A percentile compares a stretch with the other conserved stretches of the same genome.
phyloP scores from a whole-genome alignment of 768 basidiomycete genomes.

The Suillus bovinus region DNA sequence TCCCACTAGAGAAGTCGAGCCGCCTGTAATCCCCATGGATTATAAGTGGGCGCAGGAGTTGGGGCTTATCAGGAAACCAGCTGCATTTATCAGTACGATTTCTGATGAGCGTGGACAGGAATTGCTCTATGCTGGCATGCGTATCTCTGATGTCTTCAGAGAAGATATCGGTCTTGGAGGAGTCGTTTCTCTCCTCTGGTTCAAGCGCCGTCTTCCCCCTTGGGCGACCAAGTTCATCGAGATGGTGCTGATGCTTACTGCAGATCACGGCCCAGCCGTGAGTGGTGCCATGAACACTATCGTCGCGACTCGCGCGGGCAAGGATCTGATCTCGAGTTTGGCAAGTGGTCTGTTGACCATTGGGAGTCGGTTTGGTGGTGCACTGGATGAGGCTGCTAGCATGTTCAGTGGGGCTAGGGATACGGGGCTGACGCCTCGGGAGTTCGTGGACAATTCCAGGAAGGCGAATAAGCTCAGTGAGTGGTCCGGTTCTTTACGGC shows the following conservation, averaged over 20 bases:
- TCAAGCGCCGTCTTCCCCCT: conserved; percentile 89
- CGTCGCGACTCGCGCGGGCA: conserved; percentile 98
- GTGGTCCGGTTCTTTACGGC: conserved; percentile 26
- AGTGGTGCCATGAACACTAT: conserved; percentile 99
- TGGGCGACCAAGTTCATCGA: conserved; percentile 99
- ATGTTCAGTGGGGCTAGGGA: conserved; percentile 95
- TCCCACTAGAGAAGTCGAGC: conserved; percentile 77
- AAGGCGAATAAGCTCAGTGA: conserved; percentile 92
- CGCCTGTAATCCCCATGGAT: conserved; percentile 99
- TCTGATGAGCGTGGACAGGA: conserved; percentile 99
- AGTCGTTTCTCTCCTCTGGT: conserved; percentile 96
- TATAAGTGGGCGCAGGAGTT: conserved; percentile 99
- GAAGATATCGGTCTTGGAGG: conserved; percentile 96
- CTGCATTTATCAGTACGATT: conserved; percentile 98
- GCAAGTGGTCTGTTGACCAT: conserved; percentile 98
- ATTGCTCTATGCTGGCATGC: conserved; percentile 97
- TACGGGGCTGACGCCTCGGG: conserved; percentile 92
- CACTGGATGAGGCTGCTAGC: conserved; percentile 92
- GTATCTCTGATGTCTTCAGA: conserved; percentile 98
- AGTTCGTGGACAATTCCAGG: conserved; percentile 93
- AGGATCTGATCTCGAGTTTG: conserved; percentile 96
- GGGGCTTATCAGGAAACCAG: conserved; percentile 97
- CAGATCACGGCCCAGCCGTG: conserved; percentile 98
- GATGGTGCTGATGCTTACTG: conserved; percentile 99
- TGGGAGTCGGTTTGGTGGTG: conserved; percentile 97